Evolutionary conservation across 495 filamentous ascomycete species (phyloP).

Genomic region (Penicilliopsis zonata): DNA sequence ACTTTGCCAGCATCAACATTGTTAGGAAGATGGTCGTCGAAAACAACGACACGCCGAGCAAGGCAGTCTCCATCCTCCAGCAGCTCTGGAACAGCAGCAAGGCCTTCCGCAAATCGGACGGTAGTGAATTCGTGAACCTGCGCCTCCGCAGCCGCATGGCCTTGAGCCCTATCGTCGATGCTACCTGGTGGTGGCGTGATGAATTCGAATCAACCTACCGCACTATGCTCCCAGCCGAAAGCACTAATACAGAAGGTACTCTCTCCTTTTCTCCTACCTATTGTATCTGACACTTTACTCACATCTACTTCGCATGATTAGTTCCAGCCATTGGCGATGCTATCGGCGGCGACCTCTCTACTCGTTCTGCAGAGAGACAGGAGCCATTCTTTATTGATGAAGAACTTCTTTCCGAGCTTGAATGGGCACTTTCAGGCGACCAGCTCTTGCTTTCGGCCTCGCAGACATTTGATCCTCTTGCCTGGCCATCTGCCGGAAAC

Average conservation of each 20-base stretch:
- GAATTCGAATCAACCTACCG: constrained; percentile 27
- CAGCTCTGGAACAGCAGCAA: constrained; percentile 34
- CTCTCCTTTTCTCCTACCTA: constrained; percentile 2
- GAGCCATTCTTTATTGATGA: constrained; percentile 21
- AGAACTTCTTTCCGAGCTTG: constrained; percentile 18
- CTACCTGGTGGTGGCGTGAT: constrained; percentile 39
- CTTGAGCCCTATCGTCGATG: constrained; percentile 29
- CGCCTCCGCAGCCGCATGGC: constrained; percentile 32
- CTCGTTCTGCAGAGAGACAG: constrained; percentile 5
- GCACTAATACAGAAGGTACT: constrained; percentile 10
- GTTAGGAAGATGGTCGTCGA: constrained; percentile 25
- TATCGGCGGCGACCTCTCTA: not conserved
- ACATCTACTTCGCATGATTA: not conserved
- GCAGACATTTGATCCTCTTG: no score
- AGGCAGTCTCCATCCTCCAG: constrained; percentile 19
- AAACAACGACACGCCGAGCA: constrained; percentile 24
- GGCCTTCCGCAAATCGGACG: constrained; percentile 30
- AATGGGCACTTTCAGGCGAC: constrained; percentile 25
- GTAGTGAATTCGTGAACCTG: constrained; percentile 21
- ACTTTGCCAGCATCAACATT: constrained; percentile 27
- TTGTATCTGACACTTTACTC: constrained; percentile 3
- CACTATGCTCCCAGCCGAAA: constrained; percentile 3
- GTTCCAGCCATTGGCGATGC: constrained; percentile 5
- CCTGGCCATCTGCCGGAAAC: no score
- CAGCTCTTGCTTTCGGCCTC: no score